Evolutionary conservation across 1,284 basidiomycete species (phyloP).

Genomic region (Phlebopus sp.): DNA sequence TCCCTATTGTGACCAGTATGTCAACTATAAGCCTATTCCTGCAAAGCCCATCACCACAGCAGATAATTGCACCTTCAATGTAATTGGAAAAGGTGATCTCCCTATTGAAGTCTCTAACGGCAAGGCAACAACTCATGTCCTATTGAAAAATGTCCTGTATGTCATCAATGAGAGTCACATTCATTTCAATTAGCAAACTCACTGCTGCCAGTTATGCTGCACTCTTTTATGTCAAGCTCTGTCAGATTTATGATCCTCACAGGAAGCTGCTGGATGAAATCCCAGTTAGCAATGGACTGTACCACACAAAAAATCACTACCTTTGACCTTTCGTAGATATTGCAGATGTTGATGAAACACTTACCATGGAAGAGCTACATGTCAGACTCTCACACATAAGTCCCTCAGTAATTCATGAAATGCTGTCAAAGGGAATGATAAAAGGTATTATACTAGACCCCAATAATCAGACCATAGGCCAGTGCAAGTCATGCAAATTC

Average conservation of each 20-base stretch:
- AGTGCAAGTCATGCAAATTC: constrained; percentile 3
- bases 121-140: constrained; percentile 20
- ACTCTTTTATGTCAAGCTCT: constrained; percentile 52
- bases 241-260: constrained; percentile 98
- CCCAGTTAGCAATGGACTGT: background rate
- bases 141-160: constrained; percentile 35
- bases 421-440: constrained; percentile 1
- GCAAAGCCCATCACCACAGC: constrained; percentile 33
- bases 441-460: too few relatives aligned
- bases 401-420: background rate
- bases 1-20: constrained; percentile 34
- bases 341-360: background rate
- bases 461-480: too few relatives aligned
- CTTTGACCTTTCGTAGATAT: background rate
- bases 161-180: constrained; percentile 30
- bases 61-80: constrained; percentile 36
- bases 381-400: too few relatives aligned
- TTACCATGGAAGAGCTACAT: constrained; percentile 7
- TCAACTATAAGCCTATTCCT: constrained; percentile 27
- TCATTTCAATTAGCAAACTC: constrained; percentile 35
- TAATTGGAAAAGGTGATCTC: constrained; percentile 34
- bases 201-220: constrained; percentile 27
- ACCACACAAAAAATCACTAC: background rate
- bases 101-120: constrained; percentile 38
- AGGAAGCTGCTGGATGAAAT: constrained; percentile 41